Evolutionary conservation across 2,329 filamentous ascomycete genomes (phyloP), one percentile per base, ranked within the genome.

Genomic region (Curvularia sp.): DNA sequence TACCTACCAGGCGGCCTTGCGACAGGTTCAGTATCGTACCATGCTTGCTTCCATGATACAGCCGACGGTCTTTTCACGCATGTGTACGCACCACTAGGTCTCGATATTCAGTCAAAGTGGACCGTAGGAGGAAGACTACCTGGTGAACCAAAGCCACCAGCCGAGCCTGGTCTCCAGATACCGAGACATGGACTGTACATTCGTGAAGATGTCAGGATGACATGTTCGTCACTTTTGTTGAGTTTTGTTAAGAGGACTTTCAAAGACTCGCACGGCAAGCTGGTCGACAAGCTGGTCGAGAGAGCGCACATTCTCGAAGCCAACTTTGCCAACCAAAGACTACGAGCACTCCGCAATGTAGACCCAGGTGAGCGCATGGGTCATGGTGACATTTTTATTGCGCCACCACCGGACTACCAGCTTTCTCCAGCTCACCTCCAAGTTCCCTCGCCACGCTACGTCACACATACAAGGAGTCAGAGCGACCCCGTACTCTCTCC

Each of bases 181-280:
- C 91, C 92, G 0, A 77, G 82, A 21, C 80, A 86, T 39, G 92
- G 92, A 0, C 80, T 96, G 12, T 96, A 93, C 72, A 80, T 96
- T 41, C 84, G 90, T n/a, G 92, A 96, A 80, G 92, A 96, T 65
- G 88, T 95, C 48, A 89, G 92, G 62, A 87, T 96, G 82, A 85
- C 85, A 56, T 96, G 92, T 79, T 94, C 93, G 69, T 80, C 92
- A 57, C 80, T 95, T 61, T 85, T 95, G 80, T 83, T 87, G 0
- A 79, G 80, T 7, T 96, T 96, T 70, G 90, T 96, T 57, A 93
- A 91, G 81, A 90, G 87, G 78, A 95, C 91, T 13, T 83, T 96
- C 45, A 90, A 90, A 69, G 91, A 90, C 70, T 86, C 90, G 0
- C 92, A 96, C 69, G 83, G 81, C 9, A 81, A 84, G 2, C 82